Evolutionary conservation across 306 rosid genomes (phyloP).

Genomic region (Fragaria ananassa): DNA sequence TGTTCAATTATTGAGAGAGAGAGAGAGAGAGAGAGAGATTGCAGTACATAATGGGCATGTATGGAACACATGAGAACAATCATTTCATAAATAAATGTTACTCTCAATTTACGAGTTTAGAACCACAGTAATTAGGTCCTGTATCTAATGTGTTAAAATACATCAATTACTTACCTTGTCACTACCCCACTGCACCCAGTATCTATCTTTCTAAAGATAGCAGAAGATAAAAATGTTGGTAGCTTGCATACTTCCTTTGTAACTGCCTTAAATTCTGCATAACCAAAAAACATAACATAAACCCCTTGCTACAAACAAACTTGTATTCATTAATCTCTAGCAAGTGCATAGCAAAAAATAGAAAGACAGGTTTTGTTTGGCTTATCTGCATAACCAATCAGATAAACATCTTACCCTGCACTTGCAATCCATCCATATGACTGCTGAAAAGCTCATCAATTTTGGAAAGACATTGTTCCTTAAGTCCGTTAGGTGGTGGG

Average conservation of each 20-base stretch:
- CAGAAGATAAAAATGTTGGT: slow-evolving; percentile 66
- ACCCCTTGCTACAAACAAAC: background rate
- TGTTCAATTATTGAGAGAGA: background rate
- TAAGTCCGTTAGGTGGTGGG: slow-evolving; percentile 64
- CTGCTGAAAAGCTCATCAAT: slow-evolving; percentile 43
- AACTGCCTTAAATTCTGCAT: slow-evolving; percentile 54
- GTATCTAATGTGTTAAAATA: background rate
- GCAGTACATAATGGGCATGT: background rate
- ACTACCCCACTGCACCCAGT: slow-evolving; percentile 59
- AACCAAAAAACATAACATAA: slow-evolving; percentile 2
- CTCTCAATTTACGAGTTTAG: no score
- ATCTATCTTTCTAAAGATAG: slow-evolving; percentile 80
- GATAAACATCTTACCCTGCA: slow-evolving; percentile 53
- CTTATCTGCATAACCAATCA: background rate
- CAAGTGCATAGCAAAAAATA: background rate
- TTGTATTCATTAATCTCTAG: background rate
- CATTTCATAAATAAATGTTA: background rate
- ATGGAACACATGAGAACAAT: slow-evolving; percentile 1
- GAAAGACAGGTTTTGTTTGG: background rate
- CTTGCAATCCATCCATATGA: slow-evolving; percentile 58
- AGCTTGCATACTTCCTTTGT: slow-evolving; percentile 94
- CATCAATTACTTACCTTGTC: slow-evolving; percentile 52
- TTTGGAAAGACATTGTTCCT: slow-evolving; percentile 51
- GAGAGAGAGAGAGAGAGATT: background rate
- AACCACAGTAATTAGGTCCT: background rate